Base-by-base conservation (phyloP, 257 asterid species). In the Ehretia macrophylla region DNA sequence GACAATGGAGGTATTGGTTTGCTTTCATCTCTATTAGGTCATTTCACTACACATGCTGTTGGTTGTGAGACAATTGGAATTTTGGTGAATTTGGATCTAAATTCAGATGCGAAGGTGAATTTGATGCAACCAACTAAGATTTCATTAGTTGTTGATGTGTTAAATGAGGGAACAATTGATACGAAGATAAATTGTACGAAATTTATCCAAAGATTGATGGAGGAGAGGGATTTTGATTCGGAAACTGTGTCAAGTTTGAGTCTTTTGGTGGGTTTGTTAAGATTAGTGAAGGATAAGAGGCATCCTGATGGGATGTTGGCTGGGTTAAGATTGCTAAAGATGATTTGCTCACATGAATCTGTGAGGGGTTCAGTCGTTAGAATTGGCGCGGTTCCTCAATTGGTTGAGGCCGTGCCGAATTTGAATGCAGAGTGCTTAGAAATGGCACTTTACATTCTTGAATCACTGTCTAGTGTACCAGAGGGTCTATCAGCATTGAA, bases 111-210 rank as follows among this genome's bases (percentile, higher is more conserved):
- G 0, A 85, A 79, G 71, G 60, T 57, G 32, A 75, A 69, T 54
- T 68, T 87, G 77, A 73, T 81, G 82, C 91, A 87, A 51, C 94
- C 94, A 1, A 78, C 83, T 1, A 87, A 72, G 73, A 68, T 87
- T 45, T 87, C 94, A 0, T 59, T 87, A 0, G 68, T 87, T 57
- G 88, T 85, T 4, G 96, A 87, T 66, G 72, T 83, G 19, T 61
- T 87, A 72, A 85, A 87, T n/a, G 96, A 82, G 46, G 96, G 94
- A 5, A 82, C 87, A 5, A 60, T 79, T 53, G 94, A 87, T 56
- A 82, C 94, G 11, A 88, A 83, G 72, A 71, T 85, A 56, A 85
- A 83, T 52, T 88, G 92, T 65, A 83, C 81, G 8, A 75, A 68
- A 59, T 67, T 86, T 69, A 85, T 84, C 0, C 90, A 79, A 53